Percentiles rank a stretch among this genome's conserved stretches.
phyloP scores from a whole-genome alignment of 73 alveolate species.

The Blepharisma japonicum region DNA sequence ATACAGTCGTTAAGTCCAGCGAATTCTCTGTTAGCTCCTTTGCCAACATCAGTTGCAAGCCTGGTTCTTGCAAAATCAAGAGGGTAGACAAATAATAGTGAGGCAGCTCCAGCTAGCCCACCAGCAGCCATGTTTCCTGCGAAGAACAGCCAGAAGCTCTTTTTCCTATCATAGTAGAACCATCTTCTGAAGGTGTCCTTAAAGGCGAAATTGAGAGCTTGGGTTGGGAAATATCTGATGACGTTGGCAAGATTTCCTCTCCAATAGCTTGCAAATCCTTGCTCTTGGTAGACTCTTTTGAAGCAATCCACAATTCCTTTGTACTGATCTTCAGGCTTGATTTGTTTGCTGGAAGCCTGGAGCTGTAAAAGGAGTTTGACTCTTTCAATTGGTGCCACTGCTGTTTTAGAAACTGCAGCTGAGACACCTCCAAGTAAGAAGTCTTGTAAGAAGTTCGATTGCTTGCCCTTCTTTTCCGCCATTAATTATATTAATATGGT shows the following conservation, averaged over 20 bases:
- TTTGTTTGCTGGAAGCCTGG: constrained; percentile 76
- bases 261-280: constrained; percentile 89
- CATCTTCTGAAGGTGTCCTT: constrained; percentile 78
- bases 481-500: not conserved
- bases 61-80: constrained; percentile 92
- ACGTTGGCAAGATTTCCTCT: constrained; percentile 92
- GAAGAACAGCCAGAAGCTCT: constrained; percentile 69
- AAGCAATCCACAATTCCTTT: constrained; percentile 69
- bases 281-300: constrained; percentile 37
- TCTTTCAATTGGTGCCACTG: constrained; percentile 94
- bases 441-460: constrained; percentile 58
- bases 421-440: constrained; percentile 88
- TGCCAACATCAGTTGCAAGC: constrained; percentile 87
- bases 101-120: constrained; percentile 92
- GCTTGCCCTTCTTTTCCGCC: not conserved
- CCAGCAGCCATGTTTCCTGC: constrained; percentile 84
- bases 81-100: constrained; percentile 82
- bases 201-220: constrained; percentile 92
- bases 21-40: constrained; percentile 75
- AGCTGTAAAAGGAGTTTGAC: constrained; percentile 90
- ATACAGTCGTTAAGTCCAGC: constrained; percentile 82
- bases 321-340: constrained; percentile 67
- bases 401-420: constrained; percentile 93
- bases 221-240: constrained; percentile 78
- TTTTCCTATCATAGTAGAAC: constrained; percentile 70